Conservation (phyloP, 768 basidiomycete genomes). For the Galerina sulciceps region DNA sequence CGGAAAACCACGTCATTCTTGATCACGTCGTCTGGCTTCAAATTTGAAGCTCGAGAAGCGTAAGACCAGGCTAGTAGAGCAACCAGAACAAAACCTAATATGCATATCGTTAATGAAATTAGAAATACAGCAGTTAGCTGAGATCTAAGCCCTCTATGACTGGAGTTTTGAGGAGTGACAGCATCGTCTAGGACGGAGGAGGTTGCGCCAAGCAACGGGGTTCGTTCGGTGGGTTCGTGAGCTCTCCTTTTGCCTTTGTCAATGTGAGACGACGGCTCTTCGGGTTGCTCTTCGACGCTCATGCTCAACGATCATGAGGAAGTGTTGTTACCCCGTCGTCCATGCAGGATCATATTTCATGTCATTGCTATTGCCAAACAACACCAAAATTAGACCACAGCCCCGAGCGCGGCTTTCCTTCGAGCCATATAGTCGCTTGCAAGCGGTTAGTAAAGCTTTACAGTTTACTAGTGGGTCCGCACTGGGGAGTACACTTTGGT, state of each 20-base stretch:
- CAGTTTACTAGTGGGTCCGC: too few species aligned
- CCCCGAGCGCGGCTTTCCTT: too few species aligned
- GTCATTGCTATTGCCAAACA: too few species aligned
- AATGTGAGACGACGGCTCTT: background rate
- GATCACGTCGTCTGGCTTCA: constrained; percentile 64
- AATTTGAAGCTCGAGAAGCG: constrained; percentile 53
- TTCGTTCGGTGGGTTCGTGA: constrained; percentile 49
- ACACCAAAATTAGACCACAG: too few species aligned
- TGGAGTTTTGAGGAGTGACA: constrained; percentile 25
- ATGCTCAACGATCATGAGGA: constrained; percentile 7
- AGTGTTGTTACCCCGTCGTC: too few species aligned
- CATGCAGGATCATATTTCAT: too few species aligned
- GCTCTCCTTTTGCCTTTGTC: constrained; percentile 66
- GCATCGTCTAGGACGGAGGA: constrained; percentile 37
- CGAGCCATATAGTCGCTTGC: too few species aligned
- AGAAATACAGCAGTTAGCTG: constrained; percentile 57
- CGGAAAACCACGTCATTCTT: constrained; percentile 55
- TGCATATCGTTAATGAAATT: constrained; percentile 53
- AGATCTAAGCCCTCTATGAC: constrained; percentile 34
- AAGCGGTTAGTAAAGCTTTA: too few species aligned
- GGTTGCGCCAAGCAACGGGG: constrained; percentile 51
- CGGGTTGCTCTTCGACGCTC: background rate
- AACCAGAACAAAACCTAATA: constrained; percentile 46
- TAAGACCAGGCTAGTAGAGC: constrained; percentile 70
- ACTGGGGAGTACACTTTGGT: too few species aligned